Base-by-base conservation (phyloP, 257 asterid genomes). In the Sherardia arvensis region DNA sequence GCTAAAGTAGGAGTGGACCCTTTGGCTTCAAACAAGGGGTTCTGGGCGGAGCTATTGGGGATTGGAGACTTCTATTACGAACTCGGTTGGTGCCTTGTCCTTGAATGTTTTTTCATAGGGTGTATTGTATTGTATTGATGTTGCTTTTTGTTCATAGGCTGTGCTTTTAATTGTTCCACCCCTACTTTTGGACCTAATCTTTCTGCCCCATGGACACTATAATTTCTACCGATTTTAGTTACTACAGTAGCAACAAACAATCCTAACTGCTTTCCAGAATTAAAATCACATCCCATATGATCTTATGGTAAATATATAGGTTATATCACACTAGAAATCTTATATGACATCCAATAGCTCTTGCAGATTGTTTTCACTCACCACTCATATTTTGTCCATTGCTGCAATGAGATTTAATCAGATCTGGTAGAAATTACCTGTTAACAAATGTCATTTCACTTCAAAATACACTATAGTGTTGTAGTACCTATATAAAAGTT, bases 1-100 rank as follows among this genome's bases (percentile, higher is more conserved):
- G 92, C 99, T 66, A 93, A 93, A 76, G 94, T 93, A 10, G 99
- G 99, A 71, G 99, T 93, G 51, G 99, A 93, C 73, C 99, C 99
- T 21, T 80, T 93, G 73, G 99, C 99, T 66, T 93, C 99, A 6
- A 93, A 93, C 75, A 93, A 93, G 69, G 99, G 99, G 66, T 90
- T 93, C 78, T 93, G 99, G 99, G 99, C 97, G 23, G 99, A 93
- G 83, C 71, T 93, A 22, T 72, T 93, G 76, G 97, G 99, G 66
- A 90, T 90, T 62, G 97, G 99, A 20, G 99, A 93, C 74, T 93
- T 93, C 80, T 93, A 93, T 72, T 93, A 93, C 55, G 99, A 93
- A 78, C 97, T 93, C 71, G 99, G 99, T 93, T 59, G 68, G 94
- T 83, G 47, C 72, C 7, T 20, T 54, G 68, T 61, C 77, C 67